These are phyloP conservation scores for Umbelopsis isabellina DNA, from an alignment of 192 early-diverging fungal species.

Conservation along the genomic window DNA sequence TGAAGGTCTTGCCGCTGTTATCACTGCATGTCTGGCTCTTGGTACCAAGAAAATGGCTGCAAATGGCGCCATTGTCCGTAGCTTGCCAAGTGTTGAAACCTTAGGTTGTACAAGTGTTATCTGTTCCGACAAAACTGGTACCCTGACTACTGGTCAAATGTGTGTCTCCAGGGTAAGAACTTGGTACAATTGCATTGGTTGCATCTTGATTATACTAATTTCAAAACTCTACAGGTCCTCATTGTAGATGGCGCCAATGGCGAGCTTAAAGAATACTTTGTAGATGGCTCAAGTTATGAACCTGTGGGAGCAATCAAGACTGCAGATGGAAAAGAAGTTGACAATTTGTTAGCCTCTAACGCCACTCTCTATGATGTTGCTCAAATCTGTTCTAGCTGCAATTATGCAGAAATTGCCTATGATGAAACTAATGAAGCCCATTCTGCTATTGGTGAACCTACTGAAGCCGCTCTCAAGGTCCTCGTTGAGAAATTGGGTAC, in stretches of 20 bases:
- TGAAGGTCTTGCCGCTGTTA: conserved; percentile 98
- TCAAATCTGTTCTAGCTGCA: conserved; percentile 86
- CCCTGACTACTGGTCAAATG: conserved; percentile 99
- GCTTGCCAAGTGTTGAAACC: conserved; percentile 92
- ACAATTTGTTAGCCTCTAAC: conserved; percentile 57
- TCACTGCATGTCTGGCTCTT: conserved; percentile 96
- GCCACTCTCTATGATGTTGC: conserved; percentile 72
- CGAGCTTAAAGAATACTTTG: conserved; percentile 67
- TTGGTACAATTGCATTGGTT: not conserved
- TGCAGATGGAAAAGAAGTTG: conserved; percentile 48
- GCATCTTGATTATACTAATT: not conserved
- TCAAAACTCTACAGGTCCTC: conserved; percentile 34
- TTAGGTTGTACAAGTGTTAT: conserved; percentile 97
- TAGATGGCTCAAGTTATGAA: conserved; percentile 86
- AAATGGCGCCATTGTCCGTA: conserved; percentile 94
- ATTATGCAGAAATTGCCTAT: conserved; percentile 86
- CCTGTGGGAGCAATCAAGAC: conserved; percentile 71
- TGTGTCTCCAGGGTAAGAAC: conserved; percentile 66
- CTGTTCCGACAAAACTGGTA: conserved; percentile 99
- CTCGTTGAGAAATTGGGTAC: conserved; percentile 94
- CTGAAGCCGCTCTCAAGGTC: conserved; percentile 94
- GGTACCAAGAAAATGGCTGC: conserved; percentile 98
- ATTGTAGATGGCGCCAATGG: conserved; percentile 55
- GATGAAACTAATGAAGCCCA: conserved; percentile 65
- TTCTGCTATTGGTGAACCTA: conserved; percentile 92